These are phyloP conservation scores for Fraxinus anomala DNA, from an alignment of 257 asterid genomes.

Conservation along the genomic window DNA sequence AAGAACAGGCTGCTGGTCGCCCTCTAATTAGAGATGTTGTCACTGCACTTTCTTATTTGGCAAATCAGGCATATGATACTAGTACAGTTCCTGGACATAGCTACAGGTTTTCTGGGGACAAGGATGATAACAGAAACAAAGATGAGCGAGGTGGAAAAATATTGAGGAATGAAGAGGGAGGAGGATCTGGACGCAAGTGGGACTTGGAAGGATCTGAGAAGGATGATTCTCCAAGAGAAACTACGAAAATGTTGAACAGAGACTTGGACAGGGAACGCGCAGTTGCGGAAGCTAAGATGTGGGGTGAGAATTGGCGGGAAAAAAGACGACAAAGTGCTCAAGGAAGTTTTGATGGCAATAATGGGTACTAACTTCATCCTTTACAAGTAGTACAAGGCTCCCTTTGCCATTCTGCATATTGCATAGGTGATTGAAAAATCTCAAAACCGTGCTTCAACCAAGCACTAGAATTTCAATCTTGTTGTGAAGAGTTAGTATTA, in stretches of 20 bases:
- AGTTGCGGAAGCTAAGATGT: slow-evolving; percentile 97
- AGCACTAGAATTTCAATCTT: neutral
- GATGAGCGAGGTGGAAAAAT: slow-evolving; percentile 60
- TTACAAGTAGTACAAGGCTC: neutral
- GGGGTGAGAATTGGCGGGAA: slow-evolving; percentile 97
- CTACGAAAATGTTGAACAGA: slow-evolving; percentile 61
- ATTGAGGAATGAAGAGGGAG: slow-evolving; percentile 72
- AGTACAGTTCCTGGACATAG: slow-evolving; percentile 31
- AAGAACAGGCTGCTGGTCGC: slow-evolving; percentile 96
- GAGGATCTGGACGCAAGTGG: slow-evolving; percentile 73
- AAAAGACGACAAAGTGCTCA: slow-evolving; percentile 70
- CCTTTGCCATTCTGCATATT: slow-evolving; percentile 20
- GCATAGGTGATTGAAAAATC: neutral
- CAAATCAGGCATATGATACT: slow-evolving; percentile 81
- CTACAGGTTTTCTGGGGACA: slow-evolving; percentile 21
- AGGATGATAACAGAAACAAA: slow-evolving; percentile 45
- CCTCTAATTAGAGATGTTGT: slow-evolving; percentile 95
- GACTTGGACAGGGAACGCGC: slow-evolving; percentile 91
- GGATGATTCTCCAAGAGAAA: slow-evolving; percentile 82
- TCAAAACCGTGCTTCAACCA: neutral
- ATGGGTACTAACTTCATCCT: slow-evolving; percentile 36
- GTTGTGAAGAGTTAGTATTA: neutral
- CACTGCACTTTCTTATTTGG: slow-evolving; percentile 89
- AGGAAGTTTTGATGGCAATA: slow-evolving; percentile 65
- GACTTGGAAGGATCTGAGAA: slow-evolving; percentile 77